Conservation (phyloP, 768 basidiomycete species). For the Lyophyllum shimeji region DNA sequence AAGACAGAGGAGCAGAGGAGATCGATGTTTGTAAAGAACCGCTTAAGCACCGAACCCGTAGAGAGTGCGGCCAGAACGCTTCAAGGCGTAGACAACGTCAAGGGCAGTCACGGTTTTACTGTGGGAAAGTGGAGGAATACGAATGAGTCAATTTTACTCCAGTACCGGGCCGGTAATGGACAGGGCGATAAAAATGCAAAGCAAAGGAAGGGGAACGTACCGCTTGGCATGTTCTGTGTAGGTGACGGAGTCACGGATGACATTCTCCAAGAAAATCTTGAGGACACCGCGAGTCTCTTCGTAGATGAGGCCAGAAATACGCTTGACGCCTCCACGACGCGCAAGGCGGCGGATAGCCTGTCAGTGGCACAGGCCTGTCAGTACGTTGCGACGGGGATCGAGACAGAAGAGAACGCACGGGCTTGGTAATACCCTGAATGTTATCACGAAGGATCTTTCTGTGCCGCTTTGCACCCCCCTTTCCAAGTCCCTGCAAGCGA, state of each 20-base stretch:
- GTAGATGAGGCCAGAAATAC: conserved; percentile 74
- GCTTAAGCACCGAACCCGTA: conserved; percentile 78
- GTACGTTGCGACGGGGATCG: conserved; percentile 1
- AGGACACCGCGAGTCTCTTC: conserved; percentile 82
- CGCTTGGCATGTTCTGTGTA: conserved; percentile 94
- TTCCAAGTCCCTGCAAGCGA: conserved; percentile 62
- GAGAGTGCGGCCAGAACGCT: conserved; percentile 74
- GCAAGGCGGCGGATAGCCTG: conserved; percentile 80
- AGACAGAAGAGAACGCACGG: background rate
- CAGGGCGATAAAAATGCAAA: background rate
- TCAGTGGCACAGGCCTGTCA: conserved; percentile 40
- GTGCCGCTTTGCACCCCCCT: conserved; percentile 79
- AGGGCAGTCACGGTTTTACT: conserved; percentile 87
- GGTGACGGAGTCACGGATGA: conserved; percentile 49
- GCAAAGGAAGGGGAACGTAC: conserved; percentile 25
- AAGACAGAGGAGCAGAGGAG: background rate
- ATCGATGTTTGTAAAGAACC: background rate
- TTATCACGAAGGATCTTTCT: conserved; percentile 82
- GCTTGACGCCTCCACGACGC: conserved; percentile 83
- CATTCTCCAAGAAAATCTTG: conserved; percentile 69
- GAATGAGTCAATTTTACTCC: conserved; percentile 7
- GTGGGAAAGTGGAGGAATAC: conserved; percentile 4
- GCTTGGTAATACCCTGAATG: conserved; percentile 60
- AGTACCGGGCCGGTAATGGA: background rate
- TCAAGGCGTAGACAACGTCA: conserved; percentile 77